phyloP scores from a whole-genome alignment of 768 basidiomycete genomes.

The Boletus vinaceobasis region DNA sequence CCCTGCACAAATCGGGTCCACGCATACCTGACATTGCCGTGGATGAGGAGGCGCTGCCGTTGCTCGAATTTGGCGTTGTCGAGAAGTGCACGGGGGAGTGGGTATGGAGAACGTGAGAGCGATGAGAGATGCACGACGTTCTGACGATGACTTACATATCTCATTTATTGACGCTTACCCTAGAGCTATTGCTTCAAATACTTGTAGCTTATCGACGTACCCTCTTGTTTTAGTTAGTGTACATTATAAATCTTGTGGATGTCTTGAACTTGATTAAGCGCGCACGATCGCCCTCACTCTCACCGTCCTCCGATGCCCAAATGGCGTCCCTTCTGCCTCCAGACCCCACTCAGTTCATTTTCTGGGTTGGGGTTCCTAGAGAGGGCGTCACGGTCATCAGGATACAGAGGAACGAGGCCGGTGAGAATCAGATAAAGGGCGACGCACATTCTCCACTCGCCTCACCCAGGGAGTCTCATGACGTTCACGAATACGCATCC shows the following conservation, averaged over 20 bases:
- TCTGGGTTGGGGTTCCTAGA: constrained; percentile 31
- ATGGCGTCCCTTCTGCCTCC: constrained; percentile 6
- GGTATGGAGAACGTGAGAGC: background rate
- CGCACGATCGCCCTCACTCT: too few relatives aligned
- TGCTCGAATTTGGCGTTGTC: constrained; percentile 19
- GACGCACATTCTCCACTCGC: constrained; percentile 95
- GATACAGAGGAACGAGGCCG: constrained; percentile 75
- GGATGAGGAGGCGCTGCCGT: background rate
- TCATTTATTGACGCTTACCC: background rate
- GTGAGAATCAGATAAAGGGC: constrained; percentile 43
- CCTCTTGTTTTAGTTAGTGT: background rate
- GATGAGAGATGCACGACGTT: background rate
- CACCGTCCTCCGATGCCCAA: background rate
- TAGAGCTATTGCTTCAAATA: background rate
- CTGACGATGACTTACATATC: background rate
- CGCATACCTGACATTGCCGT: background rate
- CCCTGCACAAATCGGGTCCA: background rate
- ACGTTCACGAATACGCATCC: constrained; percentile 75
- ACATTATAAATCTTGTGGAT: background rate
- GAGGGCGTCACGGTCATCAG: constrained; percentile 3
- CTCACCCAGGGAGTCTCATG: constrained; percentile 81
- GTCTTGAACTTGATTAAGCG: too few relatives aligned
- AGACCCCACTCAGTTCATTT: constrained; percentile 14
- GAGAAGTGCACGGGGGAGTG: constrained; percentile 3
- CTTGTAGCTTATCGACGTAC: background rate